Base-by-base conservation (phyloP, 2,329 filamentous ascomycete genomes). In the Coleophoma crateriformis region DNA sequence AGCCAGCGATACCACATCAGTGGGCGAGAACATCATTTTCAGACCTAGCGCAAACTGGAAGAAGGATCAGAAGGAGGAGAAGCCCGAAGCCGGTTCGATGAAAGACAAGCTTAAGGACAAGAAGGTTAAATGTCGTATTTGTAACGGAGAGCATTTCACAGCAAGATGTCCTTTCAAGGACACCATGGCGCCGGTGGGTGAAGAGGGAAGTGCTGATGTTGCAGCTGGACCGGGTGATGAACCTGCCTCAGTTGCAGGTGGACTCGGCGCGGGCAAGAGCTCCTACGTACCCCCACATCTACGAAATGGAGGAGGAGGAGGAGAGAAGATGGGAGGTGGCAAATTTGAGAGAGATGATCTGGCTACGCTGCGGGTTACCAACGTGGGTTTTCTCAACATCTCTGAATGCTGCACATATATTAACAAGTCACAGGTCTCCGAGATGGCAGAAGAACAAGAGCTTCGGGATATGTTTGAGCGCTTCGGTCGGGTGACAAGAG, bases 121-220 rank as follows among this genome's bases (percentile, higher is more conserved):
- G 83, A 95, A 96, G 78, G 95, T 99, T 79, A 97, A 97, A 82
- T 99, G 94, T 74, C 88, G 94, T 80, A 97, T 99, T 69, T 99
- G 94, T 77, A 88, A 85, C 68, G 94, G 92, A 68, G 94, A 99
- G 78, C 94, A 99, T 83, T 99, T 97, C 79, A 99, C 94, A 39
- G 92, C 92, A 60, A 87, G 94, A 70, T 99, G 94, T 83, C 94
- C 94, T 34, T 99, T 96, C 85, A 99, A 97, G 79, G 94, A 97
- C 70, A 99, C 92, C 63, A 96, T 99, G 90, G 90, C 92, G 34
- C 94, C 88, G 35, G 82, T 91, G 54, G 84, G 84, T 58, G 82
- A 84, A 68, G 75, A 71, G 49, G 68, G 67, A 43, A 66, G 67
- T 33, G 77, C 71, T 54, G 82, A 85, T 55, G 72, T 74, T 27